Base-by-base conservation (phyloP, 306 rosid genomes). In the Malus fusca region DNA sequence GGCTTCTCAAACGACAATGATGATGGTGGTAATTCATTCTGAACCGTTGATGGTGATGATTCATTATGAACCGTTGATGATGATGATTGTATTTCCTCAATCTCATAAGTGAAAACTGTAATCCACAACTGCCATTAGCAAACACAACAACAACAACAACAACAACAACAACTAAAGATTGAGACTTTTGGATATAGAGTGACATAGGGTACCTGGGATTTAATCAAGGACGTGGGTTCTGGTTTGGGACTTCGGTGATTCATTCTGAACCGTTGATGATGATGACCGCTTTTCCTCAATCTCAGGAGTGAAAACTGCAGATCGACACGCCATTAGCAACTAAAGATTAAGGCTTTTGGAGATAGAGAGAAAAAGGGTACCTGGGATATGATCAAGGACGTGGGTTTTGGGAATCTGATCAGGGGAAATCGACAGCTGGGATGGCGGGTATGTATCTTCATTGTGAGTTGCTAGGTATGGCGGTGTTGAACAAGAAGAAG, bases 201-300 rank as follows among this genome's bases (percentile, higher is more conserved):
- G 77, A 21, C 65, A 19, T 68, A 55, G 66, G 80, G 42, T 84
- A 88, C 92, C 87, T 61, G 68, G 42, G 44, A 78, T 77, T 83
- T 75, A 78, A 53, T 33, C 28, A 10, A 66, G 9, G 61, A 74
- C 80, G 82, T 66, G 31, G 73, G 52, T 77, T 61, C 1, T 5
- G 19, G 53, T 46, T 18, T 46, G 53, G 53, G 76, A 53, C 11
- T 72, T 46, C 40, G 35, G 10, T 40, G 80, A 75, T 37, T 87
- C 64, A 68, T 60, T 76, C 78, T 37, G 82, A 66, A 51, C 75
- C 4, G 48, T 48, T 22, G 78, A 62, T 6, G 74, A 55, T 31
- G 52, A 9, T 44, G 82, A 75, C 55, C 55, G 55, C 2, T 18
- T 48, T 48, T 48, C 55, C 55, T 48, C 55, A 48, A 48, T 48